A percentile compares a stretch with the other conserved stretches of the same genome.
Evolutionary conservation across 2,329 filamentous ascomycete genomes (phyloP).

Genomic region (Alternaria solani): DNA sequence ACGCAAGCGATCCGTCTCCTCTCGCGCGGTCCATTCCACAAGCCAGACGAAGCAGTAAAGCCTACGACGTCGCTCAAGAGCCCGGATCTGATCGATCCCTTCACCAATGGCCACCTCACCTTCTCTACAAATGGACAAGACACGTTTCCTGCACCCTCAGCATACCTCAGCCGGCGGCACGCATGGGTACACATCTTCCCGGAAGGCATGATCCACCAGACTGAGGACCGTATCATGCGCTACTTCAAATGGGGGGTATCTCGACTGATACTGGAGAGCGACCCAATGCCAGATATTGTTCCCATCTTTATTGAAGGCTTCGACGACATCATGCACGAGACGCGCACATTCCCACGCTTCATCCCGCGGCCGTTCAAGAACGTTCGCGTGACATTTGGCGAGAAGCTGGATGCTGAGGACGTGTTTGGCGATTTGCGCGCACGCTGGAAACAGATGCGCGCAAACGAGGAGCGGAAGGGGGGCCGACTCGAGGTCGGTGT

Average conservation of each 20-base stretch:
- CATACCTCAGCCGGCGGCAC: conserved; percentile 72
- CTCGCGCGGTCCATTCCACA: conserved; percentile 64
- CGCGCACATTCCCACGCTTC: conserved; percentile 79
- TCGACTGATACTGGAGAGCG: conserved; percentile 86
- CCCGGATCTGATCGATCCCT: conserved; percentile 60
- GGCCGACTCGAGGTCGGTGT: conserved; percentile 62
- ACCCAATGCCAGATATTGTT: conserved; percentile 85
- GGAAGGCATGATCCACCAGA: conserved; percentile 93
- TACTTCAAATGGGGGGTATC: conserved; percentile 99
- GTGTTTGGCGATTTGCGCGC: conserved; percentile 80
- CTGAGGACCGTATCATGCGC: conserved; percentile 77
- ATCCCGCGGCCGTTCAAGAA: conserved; percentile 76
- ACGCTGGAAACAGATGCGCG: conserved; percentile 75
- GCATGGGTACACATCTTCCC: conserved; percentile 96
- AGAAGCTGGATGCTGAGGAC: conserved; percentile 74
- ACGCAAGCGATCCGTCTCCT: conserved; percentile 85
- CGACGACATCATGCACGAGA: conserved; percentile 87
- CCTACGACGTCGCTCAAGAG: conserved; percentile 35
- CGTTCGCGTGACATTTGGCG: conserved; percentile 79
- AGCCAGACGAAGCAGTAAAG: conserved; percentile 36
- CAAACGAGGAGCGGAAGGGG: conserved; percentile 58
- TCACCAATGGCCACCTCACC: conserved; percentile 60
- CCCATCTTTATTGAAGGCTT: conserved; percentile 95
- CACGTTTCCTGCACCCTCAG: conserved; percentile 73
- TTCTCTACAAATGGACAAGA: conserved; percentile 75